phyloP scores from a whole-genome alignment of 257 asterid genomes.

The Ilex aquifolium region DNA sequence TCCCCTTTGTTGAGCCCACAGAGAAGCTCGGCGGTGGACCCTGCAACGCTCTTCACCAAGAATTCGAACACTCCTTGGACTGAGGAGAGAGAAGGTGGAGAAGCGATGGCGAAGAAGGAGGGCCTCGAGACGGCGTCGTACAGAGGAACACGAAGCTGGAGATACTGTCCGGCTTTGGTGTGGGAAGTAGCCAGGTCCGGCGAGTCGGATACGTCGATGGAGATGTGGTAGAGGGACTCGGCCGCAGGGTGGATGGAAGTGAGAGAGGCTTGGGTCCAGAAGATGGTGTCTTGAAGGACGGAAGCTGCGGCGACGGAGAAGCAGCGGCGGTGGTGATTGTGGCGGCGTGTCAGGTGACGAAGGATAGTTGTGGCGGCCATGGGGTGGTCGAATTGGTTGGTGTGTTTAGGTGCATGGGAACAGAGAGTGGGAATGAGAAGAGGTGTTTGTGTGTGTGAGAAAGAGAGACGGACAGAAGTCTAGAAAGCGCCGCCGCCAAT shows the following conservation, averaged over 20 bases:
- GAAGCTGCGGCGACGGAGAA: slow-evolving; percentile 44
- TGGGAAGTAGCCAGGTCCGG: slow-evolving; percentile 66
- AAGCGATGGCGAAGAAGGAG: slow-evolving; percentile 64
- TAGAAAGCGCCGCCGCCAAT: slow-evolving; percentile 49
- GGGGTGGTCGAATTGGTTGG: slow-evolving; percentile 23
- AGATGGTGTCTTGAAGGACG: slow-evolving; percentile 38
- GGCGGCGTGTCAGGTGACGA: slow-evolving; percentile 28
- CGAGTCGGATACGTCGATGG: slow-evolving; percentile 75
- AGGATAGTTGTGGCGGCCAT: slow-evolving; percentile 28
- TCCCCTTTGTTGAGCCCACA: slow-evolving; percentile 69
- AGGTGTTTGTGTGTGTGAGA: slow-evolving; percentile 10
- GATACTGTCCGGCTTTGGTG: slow-evolving; percentile 70
- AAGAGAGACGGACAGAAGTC: slow-evolving; percentile 25
- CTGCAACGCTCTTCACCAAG: slow-evolving; percentile 58
- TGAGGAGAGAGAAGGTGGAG: slow-evolving; percentile 63
- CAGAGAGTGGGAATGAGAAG: too few species aligned
- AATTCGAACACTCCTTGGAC: slow-evolving; percentile 64
- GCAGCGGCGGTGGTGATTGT: slow-evolving; percentile 21
- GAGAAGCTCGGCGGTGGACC: slow-evolving; percentile 82
- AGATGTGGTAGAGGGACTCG: slow-evolving; percentile 53
- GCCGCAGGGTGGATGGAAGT: slow-evolving; percentile 63
- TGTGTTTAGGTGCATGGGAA: slow-evolving; percentile 47
- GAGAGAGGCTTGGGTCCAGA: slow-evolving; percentile 55
- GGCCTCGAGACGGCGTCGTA: slow-evolving; percentile 33
- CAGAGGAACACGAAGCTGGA: slow-evolving; percentile 52